Base-by-base conservation (phyloP, 2,329 filamentous ascomycete species). In the Neofusicoccum cordaticola region DNA sequence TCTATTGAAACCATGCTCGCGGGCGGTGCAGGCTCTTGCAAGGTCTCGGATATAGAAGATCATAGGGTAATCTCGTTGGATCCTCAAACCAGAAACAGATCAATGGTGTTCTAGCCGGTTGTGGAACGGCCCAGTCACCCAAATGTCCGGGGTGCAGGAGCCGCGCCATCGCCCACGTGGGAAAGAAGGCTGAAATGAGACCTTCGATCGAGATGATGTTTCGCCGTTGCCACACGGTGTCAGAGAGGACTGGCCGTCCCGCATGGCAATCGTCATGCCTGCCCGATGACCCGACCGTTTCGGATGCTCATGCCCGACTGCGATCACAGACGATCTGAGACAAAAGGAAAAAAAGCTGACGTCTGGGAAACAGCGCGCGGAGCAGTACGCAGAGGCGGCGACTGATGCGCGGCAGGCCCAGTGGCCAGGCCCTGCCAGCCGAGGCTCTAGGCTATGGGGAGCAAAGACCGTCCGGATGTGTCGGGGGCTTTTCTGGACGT, bases 31-130 rank as follows among this genome's bases (percentile, higher is more conserved):
- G 15, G 47, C 58, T 41, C 47, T 51, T 41, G 34, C 45, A 35
- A 31, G 58, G 58, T 62, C 42, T 62, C 58, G 58, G 58, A 62
- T 51, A 62, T 50, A 51, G 58, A 50, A 62, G 58, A 62, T 62
- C 58, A 62, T 62, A 51, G 15, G 47, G 45, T 51, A 62, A 62
- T 62, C 58, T 62, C 58, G 34, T 62, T 42, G 58, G 58, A 62
- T 51, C 58, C 58, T 62, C 58, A 42, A 62, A 51, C 42, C 58
- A 51, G 58, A 62, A 51, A 62, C 58, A 50, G 58, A 62, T 51
- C 58, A 41, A 51, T 42, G 58, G 45, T 19, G 47, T 19, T 45
- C 42, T 47, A 60, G 45, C 58, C 58, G 37, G 15, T 62, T 50
- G 19, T 34, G 45, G 58, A 51, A 62, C 45, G 45, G 22, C 45